Evolutionary conservation across 352 stramenopile genomes (phyloP), one percentile per base, ranked within the genome.

Genomic region (Phytophthora palmivora): DNA sequence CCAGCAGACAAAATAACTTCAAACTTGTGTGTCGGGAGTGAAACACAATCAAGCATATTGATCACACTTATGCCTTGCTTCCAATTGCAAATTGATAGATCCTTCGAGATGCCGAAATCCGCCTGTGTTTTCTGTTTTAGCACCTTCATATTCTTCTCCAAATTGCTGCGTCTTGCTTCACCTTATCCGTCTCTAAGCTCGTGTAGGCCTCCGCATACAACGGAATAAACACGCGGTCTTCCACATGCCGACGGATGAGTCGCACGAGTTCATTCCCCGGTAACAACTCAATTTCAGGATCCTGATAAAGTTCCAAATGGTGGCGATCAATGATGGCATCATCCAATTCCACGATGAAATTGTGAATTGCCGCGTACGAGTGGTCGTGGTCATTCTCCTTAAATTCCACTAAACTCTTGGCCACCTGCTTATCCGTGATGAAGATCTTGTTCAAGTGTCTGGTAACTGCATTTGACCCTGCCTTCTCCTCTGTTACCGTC

Each of bases 381-480:
- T 91, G 82, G 6, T 83, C 60, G 2, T 76, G 61, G 4, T 82
- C 70, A 14, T 75, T 51, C 10, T 60, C 67, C 42, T 88, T 91
- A 30, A 91, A 90, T 14, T 79, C 57, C 7, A 71, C 54, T 5
- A 92, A 58, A 15, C 63, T 76, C n/a, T 79, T 76, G 19, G 70
- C 69, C 18, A 95, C 71, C 11, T 75, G 34, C 30, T 59, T 51
- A 50, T 94, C 84, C 6, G 78, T 91, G 18, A 92, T 72, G 49
- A 92, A 93, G 46, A 94, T 91, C 58, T 92, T 92, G 66, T 95
- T 92, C 44, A 92, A 59, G 42, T 87, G 74, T 30, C 67, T 65
- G n/a, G 75, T 79, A 19, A 93, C 73, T 0, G 79, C 74, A 44
- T 77, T 79, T 2, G 68, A 78, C 0, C 72, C 82, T 1, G 67